Conservation (phyloP, 495 filamentous ascomycete genomes). For the Podospora comata region DNA sequence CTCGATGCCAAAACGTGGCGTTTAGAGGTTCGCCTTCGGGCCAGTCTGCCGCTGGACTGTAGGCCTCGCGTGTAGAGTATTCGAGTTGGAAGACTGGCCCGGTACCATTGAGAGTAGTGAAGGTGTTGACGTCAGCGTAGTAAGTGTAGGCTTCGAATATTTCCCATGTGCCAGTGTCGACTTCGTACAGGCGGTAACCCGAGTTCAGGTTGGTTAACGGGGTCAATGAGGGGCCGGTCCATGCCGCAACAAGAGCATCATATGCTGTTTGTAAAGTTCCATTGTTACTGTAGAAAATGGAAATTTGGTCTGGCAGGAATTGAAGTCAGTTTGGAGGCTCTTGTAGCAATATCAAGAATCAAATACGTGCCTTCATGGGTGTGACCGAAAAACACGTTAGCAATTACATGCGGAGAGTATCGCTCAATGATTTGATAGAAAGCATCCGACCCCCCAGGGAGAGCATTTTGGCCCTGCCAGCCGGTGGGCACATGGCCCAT, state of each 20-base stretch:
- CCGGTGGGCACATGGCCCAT: constrained; percentile 52
- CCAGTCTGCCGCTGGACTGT: constrained; percentile 47
- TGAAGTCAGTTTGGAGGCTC: not conserved
- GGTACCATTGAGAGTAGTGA: constrained; percentile 30
- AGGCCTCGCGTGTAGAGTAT: constrained; percentile 55
- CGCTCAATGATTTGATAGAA: constrained; percentile 58
- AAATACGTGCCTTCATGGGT: constrained; percentile 47
- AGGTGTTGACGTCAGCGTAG: constrained; percentile 50
- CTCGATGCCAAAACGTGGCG: constrained; percentile 56
- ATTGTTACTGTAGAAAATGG: constrained; percentile 53
- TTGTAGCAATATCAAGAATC: not conserved
- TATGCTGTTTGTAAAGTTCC: constrained; percentile 40
- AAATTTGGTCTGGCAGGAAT: constrained; percentile 35
- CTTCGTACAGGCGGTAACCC: constrained; percentile 54
- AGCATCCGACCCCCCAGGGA: constrained; percentile 51
- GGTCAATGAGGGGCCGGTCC: constrained; percentile 53
- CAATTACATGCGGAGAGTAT: constrained; percentile 55
- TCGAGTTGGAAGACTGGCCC: constrained; percentile 51
- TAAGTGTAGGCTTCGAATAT: constrained; percentile 53
- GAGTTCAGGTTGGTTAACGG: constrained; percentile 55
- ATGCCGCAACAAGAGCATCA: constrained; percentile 45
- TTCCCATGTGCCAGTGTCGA: constrained; percentile 53
- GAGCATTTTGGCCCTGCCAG: constrained; percentile 50
- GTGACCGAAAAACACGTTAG: constrained; percentile 56
- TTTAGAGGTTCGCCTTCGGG: constrained; percentile 50